Base-by-base conservation (phyloP, 2,329 filamentous ascomycete genomes). In the Stenocarpella maydis region DNA sequence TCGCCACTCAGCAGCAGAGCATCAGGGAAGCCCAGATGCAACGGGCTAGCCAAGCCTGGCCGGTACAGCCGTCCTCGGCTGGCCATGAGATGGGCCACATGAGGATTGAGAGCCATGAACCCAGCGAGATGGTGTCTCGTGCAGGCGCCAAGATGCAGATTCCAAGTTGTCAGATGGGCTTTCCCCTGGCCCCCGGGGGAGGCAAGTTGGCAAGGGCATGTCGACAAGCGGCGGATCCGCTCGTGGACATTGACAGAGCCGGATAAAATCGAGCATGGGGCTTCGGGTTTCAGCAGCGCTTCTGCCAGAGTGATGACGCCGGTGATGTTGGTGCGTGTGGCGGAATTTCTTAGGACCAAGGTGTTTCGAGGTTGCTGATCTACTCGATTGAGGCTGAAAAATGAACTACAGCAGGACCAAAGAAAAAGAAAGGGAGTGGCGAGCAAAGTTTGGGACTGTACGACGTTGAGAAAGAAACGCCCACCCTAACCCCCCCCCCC, bases 121-220 rank as follows among this genome's bases (percentile, higher is more conserved):
- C 58, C 58, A 14, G 41, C 55, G 55, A 34, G 41, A 61, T 14
- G 58, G 58, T 24, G 43, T 21, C 43, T 63, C 58, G 14, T 63
- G 58, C 58, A 63, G 58, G 37, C 58, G 58, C 58, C 58, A 63
- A 63, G 58, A 63, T 49, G 58, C 58, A 49, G 58, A 47, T 63
- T 63, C 58, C 58, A 63, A 49, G 58, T 49, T 63, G 58, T 37
- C 58, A 63, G 58, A 63, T 63, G 43, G 43, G n/a, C 43, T 37
- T 17, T 17, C 43, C 31, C 31, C n/a, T n/a, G n/a, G n/a, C n/a
- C n/a, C n/a, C n/a, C n/a, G n/a, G n/a, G n/a, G n/a, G 45, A 37
- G 43, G 58, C 41, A 49, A 3, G 26, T 37, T 49, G 43, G n/a
- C 58, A n/a, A 3, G 26, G 55, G 58, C 14, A 10, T 37, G 17